Base-by-base conservation (phyloP, 495 filamentous ascomycete species). In the Hyphodiscus hymeniophilus region DNA sequence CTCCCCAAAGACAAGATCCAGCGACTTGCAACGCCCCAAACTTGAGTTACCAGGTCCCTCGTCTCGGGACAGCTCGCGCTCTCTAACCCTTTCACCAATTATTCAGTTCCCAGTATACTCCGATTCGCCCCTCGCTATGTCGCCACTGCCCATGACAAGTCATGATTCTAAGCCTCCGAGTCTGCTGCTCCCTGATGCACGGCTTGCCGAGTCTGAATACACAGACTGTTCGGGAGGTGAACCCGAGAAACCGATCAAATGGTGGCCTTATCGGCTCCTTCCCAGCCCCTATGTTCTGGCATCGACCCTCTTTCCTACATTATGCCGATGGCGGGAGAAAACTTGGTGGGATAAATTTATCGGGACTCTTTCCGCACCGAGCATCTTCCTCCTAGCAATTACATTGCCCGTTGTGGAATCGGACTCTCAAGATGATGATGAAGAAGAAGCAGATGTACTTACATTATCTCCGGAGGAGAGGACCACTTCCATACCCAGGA, bases 321-420 rank as follows among this genome's bases (percentile, higher is more conserved):
- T 99, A 33, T 79, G 79, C 49, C 74, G 69, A 13, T 99, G 89
- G 85, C 67, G 64, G 40, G 75, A 82, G 2, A 97, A 96, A 61
- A 74, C 62, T 8, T 64, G 82, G 16, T 85, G 80, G 77, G 89
- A 86, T 50, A 89, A 85, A 50, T 54, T 84, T 13, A 60, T 96
- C 13, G 87, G 87, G 20, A 49, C 94, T 11, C 68, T 92, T 45
- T 87, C 89, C 4, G 83, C 87, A 2, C 89, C 92, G 3, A 94
- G 84, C 56, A 85, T 97, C 23, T 89, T 99, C 44, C 69, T 95
- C 4, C 73, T 99, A 10, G 89, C 89, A 0, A 81, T 92, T 28
- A 97, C 94, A 0, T 61, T 99, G n/a, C 94, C 94, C 3, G 89
- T 97, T 0, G 80, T 95, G 7, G 89, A 97, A 47, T 63, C 60